phyloP scores from a whole-genome alignment of 768 basidiomycete genomes.

The Chalciporus piperatus region DNA sequence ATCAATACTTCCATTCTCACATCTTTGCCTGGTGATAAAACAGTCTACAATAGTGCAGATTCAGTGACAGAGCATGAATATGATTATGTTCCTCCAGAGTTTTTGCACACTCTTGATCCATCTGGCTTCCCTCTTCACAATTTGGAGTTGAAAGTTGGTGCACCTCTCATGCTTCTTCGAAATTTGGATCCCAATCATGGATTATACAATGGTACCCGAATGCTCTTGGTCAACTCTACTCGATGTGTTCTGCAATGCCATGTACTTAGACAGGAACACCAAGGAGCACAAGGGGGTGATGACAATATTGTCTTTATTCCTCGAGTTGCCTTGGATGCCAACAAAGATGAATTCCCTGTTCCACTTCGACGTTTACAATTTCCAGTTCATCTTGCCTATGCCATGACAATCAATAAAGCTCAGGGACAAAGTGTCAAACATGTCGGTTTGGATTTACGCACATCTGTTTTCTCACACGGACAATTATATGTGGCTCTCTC shows the following conservation, averaged over 20 bases:
- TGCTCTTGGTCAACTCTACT: constrained; percentile 17
- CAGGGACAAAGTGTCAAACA: constrained; percentile 24
- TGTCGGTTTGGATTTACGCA: no score
- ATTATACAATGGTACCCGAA: constrained; percentile 39
- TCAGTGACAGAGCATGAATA: constrained; percentile 15
- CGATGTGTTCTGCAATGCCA: constrained; percentile 22
- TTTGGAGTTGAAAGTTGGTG: constrained; percentile 32
- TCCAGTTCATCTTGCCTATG: constrained; percentile 36
- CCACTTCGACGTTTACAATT: constrained; percentile 25
- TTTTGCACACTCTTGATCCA: constrained; percentile 36
- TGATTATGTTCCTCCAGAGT: constrained; percentile 33
- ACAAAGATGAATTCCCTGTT: constrained; percentile 18
- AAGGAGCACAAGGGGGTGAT: background rate
- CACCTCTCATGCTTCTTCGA: constrained; percentile 41
- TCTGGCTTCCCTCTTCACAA: constrained; percentile 39
- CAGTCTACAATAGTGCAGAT: constrained; percentile 29
- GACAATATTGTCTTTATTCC: constrained; percentile 30
- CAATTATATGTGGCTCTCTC: no score
- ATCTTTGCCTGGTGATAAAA: constrained; percentile 21
- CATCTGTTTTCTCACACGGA: no score
- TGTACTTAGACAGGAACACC: constrained; percentile 12
- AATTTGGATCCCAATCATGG: constrained; percentile 39
- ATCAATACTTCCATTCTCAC: constrained; percentile 31
- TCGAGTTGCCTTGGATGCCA: constrained; percentile 22
- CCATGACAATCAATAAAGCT: constrained; percentile 39